phyloP scores from a whole-genome alignment of 2,329 filamentous ascomycete species.

The Fusarium haematococcum region DNA sequence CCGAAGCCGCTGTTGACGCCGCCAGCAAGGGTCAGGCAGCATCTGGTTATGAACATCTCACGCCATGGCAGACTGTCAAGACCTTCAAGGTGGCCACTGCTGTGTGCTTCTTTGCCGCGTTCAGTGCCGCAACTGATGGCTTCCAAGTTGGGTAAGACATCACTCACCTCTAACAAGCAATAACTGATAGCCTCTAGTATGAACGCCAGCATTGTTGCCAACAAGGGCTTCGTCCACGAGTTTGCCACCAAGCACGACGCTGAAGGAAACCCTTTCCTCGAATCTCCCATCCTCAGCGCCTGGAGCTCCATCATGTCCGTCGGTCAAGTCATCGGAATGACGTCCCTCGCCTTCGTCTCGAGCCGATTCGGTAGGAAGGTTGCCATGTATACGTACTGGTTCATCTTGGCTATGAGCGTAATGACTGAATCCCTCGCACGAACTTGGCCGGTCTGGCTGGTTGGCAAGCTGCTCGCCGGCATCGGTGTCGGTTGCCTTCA shows the following conservation, averaged over 20 bases:
- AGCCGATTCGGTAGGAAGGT: constrained; percentile 22
- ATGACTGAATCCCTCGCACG: neutral
- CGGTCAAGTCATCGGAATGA: constrained; percentile 54
- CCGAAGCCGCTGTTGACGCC: neutral
- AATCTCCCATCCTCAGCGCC: constrained; percentile 49
- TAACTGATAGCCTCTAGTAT: neutral
- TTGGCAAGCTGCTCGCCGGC: neutral
- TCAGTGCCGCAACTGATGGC: neutral
- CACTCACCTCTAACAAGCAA: accelerated
- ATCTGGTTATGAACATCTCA: neutral
- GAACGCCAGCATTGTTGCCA: neutral
- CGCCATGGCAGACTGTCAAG: neutral
- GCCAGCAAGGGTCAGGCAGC: neutral
- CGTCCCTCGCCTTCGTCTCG: constrained; percentile 43
- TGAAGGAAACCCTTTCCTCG: constrained; percentile 40
- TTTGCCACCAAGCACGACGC: neutral
- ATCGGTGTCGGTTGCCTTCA: neutral
- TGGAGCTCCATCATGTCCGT: constrained; percentile 55
- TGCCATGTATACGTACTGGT: neutral
- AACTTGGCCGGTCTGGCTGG: neutral
- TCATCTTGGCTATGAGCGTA: neutral
- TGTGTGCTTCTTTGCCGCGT: neutral
- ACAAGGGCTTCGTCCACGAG: neutral
- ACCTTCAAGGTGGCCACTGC: neutral
- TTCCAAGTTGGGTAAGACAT: neutral